These are phyloP conservation scores for Zasmidium citrigriseum DNA, from an alignment of 2,329 filamentous ascomycete species.

Conservation along the genomic window DNA sequence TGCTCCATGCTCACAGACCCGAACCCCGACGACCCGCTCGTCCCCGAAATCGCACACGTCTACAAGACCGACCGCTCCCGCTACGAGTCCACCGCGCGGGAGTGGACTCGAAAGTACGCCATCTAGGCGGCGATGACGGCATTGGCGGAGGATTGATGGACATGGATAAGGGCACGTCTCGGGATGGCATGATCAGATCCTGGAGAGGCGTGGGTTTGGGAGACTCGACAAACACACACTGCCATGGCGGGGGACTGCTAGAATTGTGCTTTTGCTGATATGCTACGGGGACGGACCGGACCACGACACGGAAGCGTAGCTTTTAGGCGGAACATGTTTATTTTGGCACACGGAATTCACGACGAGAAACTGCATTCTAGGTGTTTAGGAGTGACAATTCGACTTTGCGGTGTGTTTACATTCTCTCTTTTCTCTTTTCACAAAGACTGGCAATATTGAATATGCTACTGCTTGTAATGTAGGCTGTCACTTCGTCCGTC, in stretches of 20 bases:
- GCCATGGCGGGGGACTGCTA: not conserved
- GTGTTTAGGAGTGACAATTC: constrained; percentile 7
- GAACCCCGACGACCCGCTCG: constrained; percentile 97
- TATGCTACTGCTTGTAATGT: not conserved
- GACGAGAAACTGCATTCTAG: constrained; percentile 1
- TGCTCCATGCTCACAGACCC: constrained; percentile 99
- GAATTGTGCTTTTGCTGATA: not conserved
- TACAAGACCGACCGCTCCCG: constrained; percentile 98
- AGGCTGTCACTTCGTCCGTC: not conserved
- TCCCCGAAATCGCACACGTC: constrained; percentile 97
- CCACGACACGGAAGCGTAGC: constrained; percentile 1
- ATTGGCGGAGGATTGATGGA: not conserved
- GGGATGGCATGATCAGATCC: constrained; percentile 6
- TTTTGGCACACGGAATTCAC: constrained; percentile 4
- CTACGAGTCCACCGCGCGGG: constrained; percentile 94
- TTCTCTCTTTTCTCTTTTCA: not conserved
- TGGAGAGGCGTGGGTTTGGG: not conserved
- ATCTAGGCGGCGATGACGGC: constrained; percentile 62
- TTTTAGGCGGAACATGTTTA: constrained; percentile 7
- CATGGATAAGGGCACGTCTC: not conserved
- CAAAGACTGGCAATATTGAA: not conserved
- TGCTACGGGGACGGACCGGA: not conserved
- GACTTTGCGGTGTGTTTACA: not conserved
- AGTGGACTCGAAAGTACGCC: constrained; percentile 99
- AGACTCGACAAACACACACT: not conserved